Conservation (phyloP, 2,329 filamentous ascomycete genomes). For the Cladobotryum mycophilum region DNA sequence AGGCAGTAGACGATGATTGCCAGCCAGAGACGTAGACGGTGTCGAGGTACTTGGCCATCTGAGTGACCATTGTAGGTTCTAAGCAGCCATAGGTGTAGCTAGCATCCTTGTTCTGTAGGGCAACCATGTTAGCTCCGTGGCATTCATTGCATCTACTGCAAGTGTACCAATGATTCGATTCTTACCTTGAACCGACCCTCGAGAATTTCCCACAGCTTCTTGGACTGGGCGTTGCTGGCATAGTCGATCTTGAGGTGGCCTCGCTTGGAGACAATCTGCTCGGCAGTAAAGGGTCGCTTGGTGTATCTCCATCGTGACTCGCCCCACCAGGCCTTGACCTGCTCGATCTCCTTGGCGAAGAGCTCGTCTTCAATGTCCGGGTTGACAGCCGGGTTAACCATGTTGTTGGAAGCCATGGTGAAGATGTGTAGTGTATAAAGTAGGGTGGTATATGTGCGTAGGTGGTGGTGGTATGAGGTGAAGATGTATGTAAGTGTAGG, state of each 20-base stretch:
- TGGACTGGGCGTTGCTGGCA: conserved; percentile 78
- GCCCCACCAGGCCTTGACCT: conserved; percentile 90
- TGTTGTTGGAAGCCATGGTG: conserved; percentile 56
- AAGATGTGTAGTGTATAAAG: conserved; percentile 6
- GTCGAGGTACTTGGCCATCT: conserved; percentile 98
- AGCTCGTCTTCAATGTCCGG: conserved; percentile 55
- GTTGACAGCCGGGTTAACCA: conserved; percentile 52
- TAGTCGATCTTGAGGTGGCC: conserved; percentile 88
- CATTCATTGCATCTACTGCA: not conserved
- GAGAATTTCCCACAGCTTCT: conserved; percentile 91
- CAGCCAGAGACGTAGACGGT: conserved; percentile 98
- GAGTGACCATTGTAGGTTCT: conserved; percentile 96
- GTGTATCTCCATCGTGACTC: conserved; percentile 90
- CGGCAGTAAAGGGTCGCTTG: conserved; percentile 86
- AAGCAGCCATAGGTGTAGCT: conserved; percentile 96
- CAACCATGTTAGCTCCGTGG: conserved; percentile 6
- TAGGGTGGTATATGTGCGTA: not conserved
- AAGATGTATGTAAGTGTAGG: not conserved
- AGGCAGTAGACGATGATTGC: conserved; percentile 97
- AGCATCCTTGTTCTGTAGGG: conserved; percentile 65
- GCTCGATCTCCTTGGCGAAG: conserved; percentile 76
- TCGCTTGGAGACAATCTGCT: conserved; percentile 94
- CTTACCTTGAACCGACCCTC: conserved; percentile 78
- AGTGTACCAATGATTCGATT: conserved; percentile 2
- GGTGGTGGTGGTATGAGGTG: not conserved